Base-by-base conservation (phyloP, 1,139 yeast genomes). In the Candida buenavistaensis region DNA sequence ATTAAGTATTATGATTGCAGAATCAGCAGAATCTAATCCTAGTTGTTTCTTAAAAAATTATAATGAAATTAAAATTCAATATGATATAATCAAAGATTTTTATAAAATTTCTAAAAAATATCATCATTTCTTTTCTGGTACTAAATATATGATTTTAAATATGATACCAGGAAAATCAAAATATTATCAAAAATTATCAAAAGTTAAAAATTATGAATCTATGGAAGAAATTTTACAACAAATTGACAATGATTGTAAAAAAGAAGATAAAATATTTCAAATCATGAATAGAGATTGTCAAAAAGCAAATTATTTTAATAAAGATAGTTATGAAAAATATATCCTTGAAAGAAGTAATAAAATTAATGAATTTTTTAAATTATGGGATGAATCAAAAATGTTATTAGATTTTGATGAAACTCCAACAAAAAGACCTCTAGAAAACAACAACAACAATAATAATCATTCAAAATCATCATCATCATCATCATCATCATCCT, bases 1-100 rank as follows among this genome's bases (percentile, higher is more conserved):
- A 9, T 47, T 82, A 10, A 96, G 97, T 2, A 92, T 88, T 6
- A 92, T 92, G 98, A 81, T 90, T 47, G 98, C 97, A 1, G 85
- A 89, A 33, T 79, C 81, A 21, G 97, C 97, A 0, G 97, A 92
- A 57, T 55, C 75, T 7, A 90, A 92, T 52, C 92, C 96, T 6
- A 17, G 7, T 17, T 17, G 19, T 17, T 17, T 17, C 19, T 17
- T 17, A 7, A 6, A 5, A 6, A 17, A 7, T 17, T 7, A 17
- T 17, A 7, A n/a, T n/a, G n/a, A n/a, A n/a, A n/a, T n/a, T n/a
- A n/a, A n/a, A n/a, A n/a, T n/a, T n/a, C 85, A 92, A 83, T 66
- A 62, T 22, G 54, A 63, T 16, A 64, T 78, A 4, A 71, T 50
- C n/a, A 27, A 39, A 14, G 41, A 43, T 20, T 16, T 77, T 9